These are phyloP conservation scores for Colletotrichum musicola DNA, from an alignment of 2,329 filamentous ascomycete species.

Conservation along the genomic window DNA sequence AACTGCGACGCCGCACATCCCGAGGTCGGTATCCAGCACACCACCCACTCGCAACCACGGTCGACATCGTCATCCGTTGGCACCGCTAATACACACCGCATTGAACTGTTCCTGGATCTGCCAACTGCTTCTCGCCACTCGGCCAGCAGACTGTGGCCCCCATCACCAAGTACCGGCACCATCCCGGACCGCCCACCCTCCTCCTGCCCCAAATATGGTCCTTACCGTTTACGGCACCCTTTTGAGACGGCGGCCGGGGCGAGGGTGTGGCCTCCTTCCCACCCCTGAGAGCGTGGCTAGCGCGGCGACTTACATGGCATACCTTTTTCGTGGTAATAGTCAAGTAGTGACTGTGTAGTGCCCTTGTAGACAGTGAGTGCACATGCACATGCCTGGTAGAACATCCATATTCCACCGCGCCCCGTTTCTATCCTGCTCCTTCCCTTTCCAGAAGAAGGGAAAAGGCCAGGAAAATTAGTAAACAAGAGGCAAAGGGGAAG, in stretches of 20 bases:
- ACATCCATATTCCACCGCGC: constrained; percentile 8
- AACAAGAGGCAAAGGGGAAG: constrained; percentile 6
- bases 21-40: not conserved
- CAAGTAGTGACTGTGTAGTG: no score
- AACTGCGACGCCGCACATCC: not conserved
- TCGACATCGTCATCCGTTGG: not conserved
- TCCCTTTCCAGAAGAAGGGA: no score
- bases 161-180: constrained; percentile 23
- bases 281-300: constrained; percentile 9
- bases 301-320: constrained; percentile 27
- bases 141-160: not conserved
- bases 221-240: constrained; percentile 6
- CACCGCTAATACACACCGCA: constrained; percentile 4
- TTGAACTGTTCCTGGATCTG: constrained; percentile 28
- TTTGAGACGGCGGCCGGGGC: constrained; percentile 21
- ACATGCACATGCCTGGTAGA: not conserved
- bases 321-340: constrained; percentile 1
- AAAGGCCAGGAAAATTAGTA: not conserved
- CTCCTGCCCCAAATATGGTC: constrained; percentile 5
- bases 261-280: constrained; percentile 24
- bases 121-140: constrained; percentile 19
- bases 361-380: no score
- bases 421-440: not conserved
- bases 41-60: not conserved
- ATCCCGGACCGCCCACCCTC: constrained; percentile 22